A percentile compares a stretch with the other conserved stretches of the same genome.
Evolutionary conservation across 768 basidiomycete genomes (phyloP).

Genomic region (Xerocomellus intermedius): DNA sequence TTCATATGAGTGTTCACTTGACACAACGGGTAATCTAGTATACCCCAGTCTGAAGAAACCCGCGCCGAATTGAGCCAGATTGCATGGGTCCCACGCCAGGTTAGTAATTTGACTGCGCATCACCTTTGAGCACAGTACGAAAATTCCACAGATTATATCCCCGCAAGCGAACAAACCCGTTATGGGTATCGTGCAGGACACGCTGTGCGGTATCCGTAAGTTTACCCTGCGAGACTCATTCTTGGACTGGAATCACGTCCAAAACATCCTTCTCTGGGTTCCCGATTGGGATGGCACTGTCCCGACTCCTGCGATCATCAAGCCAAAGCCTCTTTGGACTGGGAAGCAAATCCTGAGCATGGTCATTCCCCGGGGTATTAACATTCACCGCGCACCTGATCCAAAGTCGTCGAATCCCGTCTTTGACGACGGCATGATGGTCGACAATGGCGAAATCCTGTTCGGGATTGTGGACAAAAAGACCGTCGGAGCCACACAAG

Average conservation of each 20-base stretch:
- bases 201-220: slow-evolving; percentile 95
- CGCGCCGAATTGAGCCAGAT: slow-evolving; percentile 97
- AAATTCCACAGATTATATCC: slow-evolving; percentile 77
- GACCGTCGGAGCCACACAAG: slow-evolving; percentile 94
- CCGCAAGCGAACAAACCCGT: slow-evolving; percentile 99
- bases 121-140: background rate
- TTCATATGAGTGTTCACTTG: slow-evolving; percentile 2
- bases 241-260: slow-evolving; percentile 92
- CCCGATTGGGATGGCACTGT: slow-evolving; percentile 96
- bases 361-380: slow-evolving; percentile 93
- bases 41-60: slow-evolving; percentile 98
- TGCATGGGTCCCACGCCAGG: slow-evolving; percentile 97
- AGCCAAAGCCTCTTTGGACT: slow-evolving; percentile 96
- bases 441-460: slow-evolving; percentile 95
- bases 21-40: slow-evolving; percentile 44
- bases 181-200: slow-evolving; percentile 99
- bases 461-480: slow-evolving; percentile 98
- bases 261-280: slow-evolving; percentile 97
- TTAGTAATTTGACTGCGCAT: slow-evolving; percentile 29
- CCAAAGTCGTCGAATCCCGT: slow-evolving; percentile 78
- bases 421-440: slow-evolving; percentile 90
- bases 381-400: slow-evolving; percentile 80
- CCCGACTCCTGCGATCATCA: slow-evolving; percentile 91
- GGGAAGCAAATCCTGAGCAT: slow-evolving; percentile 95
- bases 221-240: slow-evolving; percentile 95